These are phyloP conservation scores for Scedosporium minutisporum DNA, from an alignment of 2,329 filamentous ascomycete genomes.

Conservation along the genomic window DNA sequence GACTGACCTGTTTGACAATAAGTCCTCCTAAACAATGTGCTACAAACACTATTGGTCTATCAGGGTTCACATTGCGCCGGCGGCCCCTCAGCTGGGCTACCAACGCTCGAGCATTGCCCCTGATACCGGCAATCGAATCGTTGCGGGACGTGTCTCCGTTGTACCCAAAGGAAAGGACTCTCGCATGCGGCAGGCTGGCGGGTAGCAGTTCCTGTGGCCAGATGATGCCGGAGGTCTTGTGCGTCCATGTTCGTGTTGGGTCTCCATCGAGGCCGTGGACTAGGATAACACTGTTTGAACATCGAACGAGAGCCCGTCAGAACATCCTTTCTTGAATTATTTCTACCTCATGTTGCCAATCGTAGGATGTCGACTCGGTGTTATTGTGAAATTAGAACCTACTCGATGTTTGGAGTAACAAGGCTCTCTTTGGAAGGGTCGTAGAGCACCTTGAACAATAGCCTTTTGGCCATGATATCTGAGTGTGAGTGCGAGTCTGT, in stretches of 20 bases:
- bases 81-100: background rate
- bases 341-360: too few relatives aligned
- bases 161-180: background rate
- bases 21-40: background rate
- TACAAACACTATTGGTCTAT: background rate
- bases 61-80: background rate
- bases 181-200: background rate
- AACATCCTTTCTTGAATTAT: background rate
- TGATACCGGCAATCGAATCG: background rate
- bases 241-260: background rate
- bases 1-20: background rate
- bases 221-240: background rate
- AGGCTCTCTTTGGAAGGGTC: background rate
- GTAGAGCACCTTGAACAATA: background rate
- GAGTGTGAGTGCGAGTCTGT: too few relatives aligned
- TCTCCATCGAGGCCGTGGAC: background rate
- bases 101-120: background rate
- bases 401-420: background rate
- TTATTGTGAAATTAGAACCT: background rate
- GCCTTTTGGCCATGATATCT: background rate
- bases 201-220: background rate
- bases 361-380: background rate
- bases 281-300: background rate
- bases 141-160: background rate
- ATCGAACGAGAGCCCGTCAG: background rate